phyloP scores from a whole-genome alignment of 108 stramenopile species.

The Chaetoceros muelleri region DNA sequence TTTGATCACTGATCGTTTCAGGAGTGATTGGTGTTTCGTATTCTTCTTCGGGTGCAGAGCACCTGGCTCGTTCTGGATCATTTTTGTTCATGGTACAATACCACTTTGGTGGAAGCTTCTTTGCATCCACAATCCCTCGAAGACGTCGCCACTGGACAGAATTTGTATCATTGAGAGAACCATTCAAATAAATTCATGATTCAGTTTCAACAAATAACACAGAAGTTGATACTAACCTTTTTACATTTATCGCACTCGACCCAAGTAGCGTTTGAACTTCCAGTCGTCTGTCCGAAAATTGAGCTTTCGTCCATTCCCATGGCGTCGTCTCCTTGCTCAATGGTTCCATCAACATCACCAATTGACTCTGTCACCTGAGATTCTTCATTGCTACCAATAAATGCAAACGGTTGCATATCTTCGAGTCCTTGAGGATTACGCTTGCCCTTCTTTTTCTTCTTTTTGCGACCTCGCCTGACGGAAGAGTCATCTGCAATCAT shows the following conservation, averaged over 20 bases:
- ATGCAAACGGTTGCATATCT: too few relatives aligned
- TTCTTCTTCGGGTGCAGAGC: slow-evolving; percentile 78
- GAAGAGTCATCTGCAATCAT: slow-evolving; percentile 23
- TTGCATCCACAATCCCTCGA: slow-evolving; percentile 77
- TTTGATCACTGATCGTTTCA: slow-evolving; percentile 71
- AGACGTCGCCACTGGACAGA: slow-evolving; percentile 71
- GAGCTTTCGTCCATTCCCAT: slow-evolving; percentile 57
- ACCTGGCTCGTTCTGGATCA: slow-evolving; percentile 74
- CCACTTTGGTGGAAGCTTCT: slow-evolving; percentile 79
- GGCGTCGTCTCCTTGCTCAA: slow-evolving; percentile 11
- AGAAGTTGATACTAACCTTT: slow-evolving; percentile 36
- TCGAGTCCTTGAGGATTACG: slow-evolving; percentile 11
- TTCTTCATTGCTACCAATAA: slow-evolving; percentile 20
- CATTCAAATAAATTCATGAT: not conserved
- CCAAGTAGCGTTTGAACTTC: slow-evolving; percentile 74
- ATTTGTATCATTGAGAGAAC: not conserved
- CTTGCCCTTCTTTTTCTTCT: slow-evolving; percentile 50
- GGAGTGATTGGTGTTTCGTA: slow-evolving; percentile 68
- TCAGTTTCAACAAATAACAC: not conserved
- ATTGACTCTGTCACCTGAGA: slow-evolving; percentile 5
- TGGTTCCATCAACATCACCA: not conserved
- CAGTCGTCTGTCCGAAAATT: slow-evolving; percentile 79
- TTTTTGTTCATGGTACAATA: slow-evolving; percentile 85
- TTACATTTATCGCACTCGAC: slow-evolving; percentile 87
- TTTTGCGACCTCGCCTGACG: slow-evolving; percentile 70